These are phyloP conservation scores for Collybia sordida DNA, from an alignment of 768 basidiomycete species.

Conservation along the genomic window DNA sequence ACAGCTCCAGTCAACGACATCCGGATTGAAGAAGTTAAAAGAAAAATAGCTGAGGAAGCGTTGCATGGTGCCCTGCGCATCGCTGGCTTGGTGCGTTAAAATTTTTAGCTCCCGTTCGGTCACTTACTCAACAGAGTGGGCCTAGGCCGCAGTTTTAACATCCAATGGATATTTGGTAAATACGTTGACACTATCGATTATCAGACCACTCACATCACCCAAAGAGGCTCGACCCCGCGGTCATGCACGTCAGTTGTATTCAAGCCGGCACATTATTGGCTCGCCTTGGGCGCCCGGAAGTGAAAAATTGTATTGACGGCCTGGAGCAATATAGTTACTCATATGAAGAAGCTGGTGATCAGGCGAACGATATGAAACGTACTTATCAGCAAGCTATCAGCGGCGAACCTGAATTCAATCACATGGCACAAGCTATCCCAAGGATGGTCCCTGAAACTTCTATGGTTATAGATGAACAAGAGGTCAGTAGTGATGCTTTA, in stretches of 20 bases:
- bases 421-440: conserved; percentile 44
- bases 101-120: not conserved
- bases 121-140: conserved; percentile 2
- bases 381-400: conserved; percentile 39
- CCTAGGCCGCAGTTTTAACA: conserved; percentile 76
- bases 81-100: conserved; percentile 70
- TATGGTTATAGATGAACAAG: conserved; percentile 12
- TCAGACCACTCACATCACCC: conserved; percentile 2
- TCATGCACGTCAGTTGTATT: conserved; percentile 85
- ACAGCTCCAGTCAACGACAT: conserved; percentile 34
- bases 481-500: conserved; percentile 8
- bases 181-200: conserved; percentile 12
- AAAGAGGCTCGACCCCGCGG: conserved; percentile 80
- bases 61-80: conserved; percentile 85
- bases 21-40: conserved; percentile 62
- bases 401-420: conserved; percentile 45
- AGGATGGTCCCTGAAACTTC: conserved; percentile 28
- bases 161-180: conserved; percentile 84
- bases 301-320: conserved; percentile 78
- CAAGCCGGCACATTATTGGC: conserved; percentile 84
- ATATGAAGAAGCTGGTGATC: conserved; percentile 83
- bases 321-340: conserved; percentile 87
- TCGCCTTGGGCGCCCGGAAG: conserved; percentile 79
- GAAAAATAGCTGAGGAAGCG: conserved; percentile 78
- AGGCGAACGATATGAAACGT: conserved; percentile 68